Conservation (phyloP, 2,329 filamentous ascomycete species). For the Nothophaeocryptopus gaeumannii region DNA sequence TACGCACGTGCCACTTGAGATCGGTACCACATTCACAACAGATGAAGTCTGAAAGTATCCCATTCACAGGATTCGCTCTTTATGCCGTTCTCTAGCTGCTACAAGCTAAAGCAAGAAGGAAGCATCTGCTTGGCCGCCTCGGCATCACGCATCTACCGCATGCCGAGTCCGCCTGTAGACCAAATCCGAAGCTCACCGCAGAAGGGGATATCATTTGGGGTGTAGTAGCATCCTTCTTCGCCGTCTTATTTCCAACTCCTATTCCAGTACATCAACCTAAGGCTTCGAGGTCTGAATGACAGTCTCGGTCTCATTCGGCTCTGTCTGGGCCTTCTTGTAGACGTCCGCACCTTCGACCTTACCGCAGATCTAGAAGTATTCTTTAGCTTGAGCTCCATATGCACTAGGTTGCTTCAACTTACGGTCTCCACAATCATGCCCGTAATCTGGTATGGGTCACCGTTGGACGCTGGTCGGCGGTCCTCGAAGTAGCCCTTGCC, state of each 20-base stretch:
- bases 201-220: constrained; percentile 17
- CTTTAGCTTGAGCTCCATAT: too few relatives aligned
- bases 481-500: constrained; percentile 92
- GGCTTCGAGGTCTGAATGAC: constrained; percentile 34
- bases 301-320: constrained; percentile 37
- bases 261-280: constrained; percentile 16
- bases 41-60: background rate
- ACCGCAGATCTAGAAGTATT: constrained; percentile 48
- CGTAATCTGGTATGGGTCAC: constrained; percentile 80
- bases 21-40: background rate
- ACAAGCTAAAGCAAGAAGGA: constrained; percentile 7
- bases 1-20: constrained; percentile 7
- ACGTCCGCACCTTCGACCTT: constrained; percentile 51
- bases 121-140: background rate
- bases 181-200: constrained; percentile 4
- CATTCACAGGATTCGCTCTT: constrained; percentile 5
- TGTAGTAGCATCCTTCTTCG: constrained; percentile 3
- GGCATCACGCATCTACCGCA: background rate
- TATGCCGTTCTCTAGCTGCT: constrained; percentile 8
- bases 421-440: constrained; percentile 74
- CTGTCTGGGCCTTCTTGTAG: constrained; percentile 36
- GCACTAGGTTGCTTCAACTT: too few relatives aligned
- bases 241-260: too few relatives aligned
- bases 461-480: constrained; percentile 69
- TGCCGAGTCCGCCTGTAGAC: constrained; percentile 7